phyloP scores from a whole-genome alignment of 2,329 filamentous ascomycete genomes.

The Talaromyces sp. region DNA sequence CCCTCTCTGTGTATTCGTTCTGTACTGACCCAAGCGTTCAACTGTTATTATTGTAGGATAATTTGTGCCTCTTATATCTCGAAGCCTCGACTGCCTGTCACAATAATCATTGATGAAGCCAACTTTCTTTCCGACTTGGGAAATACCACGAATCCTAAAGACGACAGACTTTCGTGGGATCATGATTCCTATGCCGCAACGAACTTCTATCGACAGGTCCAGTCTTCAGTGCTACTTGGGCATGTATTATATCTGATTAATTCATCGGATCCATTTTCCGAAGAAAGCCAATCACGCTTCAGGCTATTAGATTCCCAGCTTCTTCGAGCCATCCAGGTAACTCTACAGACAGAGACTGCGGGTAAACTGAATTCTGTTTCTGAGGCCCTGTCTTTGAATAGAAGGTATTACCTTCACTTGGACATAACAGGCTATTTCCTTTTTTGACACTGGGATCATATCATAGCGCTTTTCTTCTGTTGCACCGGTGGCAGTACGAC shows the following conservation, averaged over 20 bases:
- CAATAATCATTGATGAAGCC: not conserved
- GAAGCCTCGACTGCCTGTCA: not conserved
- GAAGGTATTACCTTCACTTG: not conserved
- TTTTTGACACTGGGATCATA: not conserved
- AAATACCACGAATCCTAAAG: not conserved
- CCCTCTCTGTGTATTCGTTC: not conserved
- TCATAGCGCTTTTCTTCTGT: not conserved
- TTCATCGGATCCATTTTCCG: not conserved
- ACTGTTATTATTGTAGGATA: not conserved
- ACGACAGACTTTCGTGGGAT: not conserved
- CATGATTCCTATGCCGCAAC: not conserved
- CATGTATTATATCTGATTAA: not conserved
- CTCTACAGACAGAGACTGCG: not conserved
- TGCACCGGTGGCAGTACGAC: not conserved
- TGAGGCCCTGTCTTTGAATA: not conserved
- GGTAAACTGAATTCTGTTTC: not conserved
- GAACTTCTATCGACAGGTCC: conserved; percentile 1
- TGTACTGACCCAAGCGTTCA: not conserved
- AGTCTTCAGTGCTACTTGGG: not conserved
- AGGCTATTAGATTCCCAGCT: not conserved
- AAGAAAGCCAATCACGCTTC: not conserved
- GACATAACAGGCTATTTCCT: not conserved
- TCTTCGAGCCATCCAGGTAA: not conserved
- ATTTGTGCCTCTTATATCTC: not conserved
- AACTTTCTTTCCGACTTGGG: not conserved